phyloP scores from a whole-genome alignment of 345 rosid genomes.

The Camelina neglecta region DNA sequence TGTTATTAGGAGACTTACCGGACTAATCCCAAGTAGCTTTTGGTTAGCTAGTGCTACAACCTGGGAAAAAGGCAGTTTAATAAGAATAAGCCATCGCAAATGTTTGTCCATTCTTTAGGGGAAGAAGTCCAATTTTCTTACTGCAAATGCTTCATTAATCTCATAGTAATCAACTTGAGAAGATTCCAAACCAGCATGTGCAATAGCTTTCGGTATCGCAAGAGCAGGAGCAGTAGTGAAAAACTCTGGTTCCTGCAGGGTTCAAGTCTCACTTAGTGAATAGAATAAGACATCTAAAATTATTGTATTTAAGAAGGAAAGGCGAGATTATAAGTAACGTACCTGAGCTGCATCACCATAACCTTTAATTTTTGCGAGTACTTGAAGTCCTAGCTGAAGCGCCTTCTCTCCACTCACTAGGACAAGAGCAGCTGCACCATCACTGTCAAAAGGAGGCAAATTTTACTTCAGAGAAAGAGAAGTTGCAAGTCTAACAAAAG shows the following conservation, averaged over 20 bases:
- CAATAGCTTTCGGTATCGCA: conserved; percentile 91
- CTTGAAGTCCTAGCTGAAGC: conserved; percentile 73
- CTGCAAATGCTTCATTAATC: conserved; percentile 98
- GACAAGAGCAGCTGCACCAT: conserved; percentile 97
- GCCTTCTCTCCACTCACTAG: conserved; percentile 91
- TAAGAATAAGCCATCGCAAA: background rate
- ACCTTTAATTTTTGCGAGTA: conserved; percentile 80
- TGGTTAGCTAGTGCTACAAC: conserved; percentile 95
- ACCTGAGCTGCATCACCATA: conserved; percentile 99
- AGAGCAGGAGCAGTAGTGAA: conserved; percentile 98
- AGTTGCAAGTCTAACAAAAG: conserved; percentile 21
- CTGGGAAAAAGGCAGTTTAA: conserved; percentile 45
- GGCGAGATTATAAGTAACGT: conserved; percentile 4
- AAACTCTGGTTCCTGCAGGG: conserved; percentile 83
- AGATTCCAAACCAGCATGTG: conserved; percentile 79
- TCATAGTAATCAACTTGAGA: conserved; percentile 91
- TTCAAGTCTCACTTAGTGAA: conserved; percentile 22
- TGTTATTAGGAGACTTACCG: conserved; percentile 54
- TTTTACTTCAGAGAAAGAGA: background rate
- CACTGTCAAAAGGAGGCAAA: conserved; percentile 54
- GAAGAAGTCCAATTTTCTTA: conserved; percentile 45
- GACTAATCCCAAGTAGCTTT: conserved; percentile 74
- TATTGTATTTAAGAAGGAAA: background rate
- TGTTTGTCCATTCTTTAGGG: background rate
- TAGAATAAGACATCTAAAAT: conserved; percentile 14